Evolutionary conservation across 305 asterid genomes (phyloP), one percentile per base, ranked within the genome.

Genomic region (Fraxinus albicans): DNA sequence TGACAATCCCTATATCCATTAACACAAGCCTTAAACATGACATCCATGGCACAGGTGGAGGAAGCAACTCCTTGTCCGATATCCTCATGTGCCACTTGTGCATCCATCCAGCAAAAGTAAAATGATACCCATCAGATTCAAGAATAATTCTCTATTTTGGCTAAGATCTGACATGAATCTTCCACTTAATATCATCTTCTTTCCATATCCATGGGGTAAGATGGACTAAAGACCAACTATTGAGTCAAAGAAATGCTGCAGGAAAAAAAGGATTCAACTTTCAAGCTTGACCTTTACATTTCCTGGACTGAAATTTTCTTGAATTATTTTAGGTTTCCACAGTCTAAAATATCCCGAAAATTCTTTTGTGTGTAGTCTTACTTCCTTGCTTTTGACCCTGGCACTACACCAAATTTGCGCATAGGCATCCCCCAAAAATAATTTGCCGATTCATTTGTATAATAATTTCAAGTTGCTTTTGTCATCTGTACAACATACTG

Each of bases 311-410:
- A 69, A 47, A 50, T 47, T 35, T 19, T 33, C 70, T 36, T 63
- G 58, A 31, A 33, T 19, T 15, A 8, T 77, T 27, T 69, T 2
- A 19, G 31, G 31, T 53, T n/a, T 79, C 15, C 40, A n/a, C 15
- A n/a, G 50, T 42, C 27, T 34, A 31, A 70, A 31, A 76, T 35
- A 47, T 47, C 73, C 35, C 33, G 36, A 29, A 79, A 78, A 34
- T 38, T 84, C 23, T 77, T 82, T 31, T 69, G 78, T 10, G 23
- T 76, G 50, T 86, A 60, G 40, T 87, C 19, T 78, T 75, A 78
- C 53, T 25, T 42, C 77, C 63, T 55, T 38, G 69, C 44, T 17
- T 76, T 76, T 77, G 79, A 70, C n/a, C 53, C 53, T 76, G 79
- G 38, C 13, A 79, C 69, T 25, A 34, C 38, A 6, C 75, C 75